phyloP scores from a whole-genome alignment of 1,139 yeast genomes.

The Kodamaea ohmeri region DNA sequence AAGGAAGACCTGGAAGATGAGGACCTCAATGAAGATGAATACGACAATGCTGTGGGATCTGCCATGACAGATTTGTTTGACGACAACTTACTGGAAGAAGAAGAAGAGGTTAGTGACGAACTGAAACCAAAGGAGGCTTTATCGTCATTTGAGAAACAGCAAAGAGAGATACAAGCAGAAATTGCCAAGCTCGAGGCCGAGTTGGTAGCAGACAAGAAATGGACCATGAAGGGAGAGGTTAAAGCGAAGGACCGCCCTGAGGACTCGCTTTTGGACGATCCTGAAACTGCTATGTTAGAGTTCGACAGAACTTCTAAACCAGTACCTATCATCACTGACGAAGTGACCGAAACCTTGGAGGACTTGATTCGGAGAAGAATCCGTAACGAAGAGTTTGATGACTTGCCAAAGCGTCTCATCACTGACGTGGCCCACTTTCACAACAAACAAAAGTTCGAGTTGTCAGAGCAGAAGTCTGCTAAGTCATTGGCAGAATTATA shows the following conservation, averaged over 20 bases:
- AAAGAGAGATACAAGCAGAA: slow-evolving; percentile 69
- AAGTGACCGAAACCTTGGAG: slow-evolving; percentile 80
- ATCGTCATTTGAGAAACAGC: slow-evolving; percentile 84
- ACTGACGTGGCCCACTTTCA: slow-evolving; percentile 62
- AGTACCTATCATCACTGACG: slow-evolving; percentile 90
- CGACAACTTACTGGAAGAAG: slow-evolving; percentile 46
- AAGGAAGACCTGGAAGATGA: slow-evolving; percentile 38
- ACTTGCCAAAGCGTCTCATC: slow-evolving; percentile 69
- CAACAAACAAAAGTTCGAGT: slow-evolving; percentile 51
- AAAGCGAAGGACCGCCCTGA: slow-evolving; percentile 75
- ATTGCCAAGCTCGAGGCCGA: slow-evolving; percentile 80
- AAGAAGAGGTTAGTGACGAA: slow-evolving; percentile 25
- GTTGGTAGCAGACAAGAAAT: slow-evolving; percentile 83
- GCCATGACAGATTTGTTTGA: slow-evolving; percentile 61
- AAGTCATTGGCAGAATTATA: slow-evolving; percentile 90
- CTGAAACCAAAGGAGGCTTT: slow-evolving; percentile 31
- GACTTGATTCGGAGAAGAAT: slow-evolving; percentile 85
- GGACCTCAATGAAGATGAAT: slow-evolving; percentile 42
- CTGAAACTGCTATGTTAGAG: slow-evolving; percentile 36
- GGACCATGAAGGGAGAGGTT: slow-evolving; percentile 95
- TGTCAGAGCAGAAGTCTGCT: slow-evolving; percentile 79
- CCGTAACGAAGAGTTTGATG: slow-evolving; percentile 74
- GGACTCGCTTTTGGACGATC: slow-evolving; percentile 63
- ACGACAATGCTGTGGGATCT: slow-evolving; percentile 53
- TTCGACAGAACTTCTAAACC: slow-evolving; percentile 48